phyloP scores from a whole-genome alignment of 306 rosid genomes.

The Quercus aquifolioides region DNA sequence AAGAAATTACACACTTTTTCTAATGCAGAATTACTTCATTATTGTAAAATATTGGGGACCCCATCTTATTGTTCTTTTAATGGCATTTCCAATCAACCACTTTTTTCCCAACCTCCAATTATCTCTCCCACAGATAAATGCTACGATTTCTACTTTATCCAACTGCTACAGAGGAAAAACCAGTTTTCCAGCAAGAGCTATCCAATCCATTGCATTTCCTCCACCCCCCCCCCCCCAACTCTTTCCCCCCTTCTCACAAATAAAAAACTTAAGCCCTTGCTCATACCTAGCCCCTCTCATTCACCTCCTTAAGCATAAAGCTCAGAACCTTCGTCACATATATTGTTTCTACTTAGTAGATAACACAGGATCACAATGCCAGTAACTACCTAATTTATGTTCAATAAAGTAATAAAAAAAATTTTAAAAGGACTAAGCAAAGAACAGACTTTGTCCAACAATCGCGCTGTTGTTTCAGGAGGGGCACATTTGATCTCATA shows the following conservation, averaged over 20 bases:
- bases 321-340: not conserved
- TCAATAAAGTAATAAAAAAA: not conserved
- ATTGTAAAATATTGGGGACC: not conserved
- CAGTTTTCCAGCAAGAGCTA: no score
- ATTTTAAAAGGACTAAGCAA: not conserved
- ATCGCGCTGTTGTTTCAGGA: conserved; percentile 83
- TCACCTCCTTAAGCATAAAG: not conserved
- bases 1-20: no score
- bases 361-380: not conserved
- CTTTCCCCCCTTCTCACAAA: no score
- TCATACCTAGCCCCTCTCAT: not conserved
- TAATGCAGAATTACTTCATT: no score
- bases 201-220: no score
- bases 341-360: not conserved
- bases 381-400: not conserved
- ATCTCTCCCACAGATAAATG: no score
- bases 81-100: no score
- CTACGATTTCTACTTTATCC: no score
- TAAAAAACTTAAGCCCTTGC: not conserved
- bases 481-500: conserved; percentile 78
- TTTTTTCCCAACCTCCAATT: no score
- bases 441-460: conserved; percentile 76
- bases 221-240: no score
- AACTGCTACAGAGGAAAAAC: no score
- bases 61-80: not conserved